Base-by-base conservation (phyloP, 306 rosid species). In the Castanea mollissima region DNA sequence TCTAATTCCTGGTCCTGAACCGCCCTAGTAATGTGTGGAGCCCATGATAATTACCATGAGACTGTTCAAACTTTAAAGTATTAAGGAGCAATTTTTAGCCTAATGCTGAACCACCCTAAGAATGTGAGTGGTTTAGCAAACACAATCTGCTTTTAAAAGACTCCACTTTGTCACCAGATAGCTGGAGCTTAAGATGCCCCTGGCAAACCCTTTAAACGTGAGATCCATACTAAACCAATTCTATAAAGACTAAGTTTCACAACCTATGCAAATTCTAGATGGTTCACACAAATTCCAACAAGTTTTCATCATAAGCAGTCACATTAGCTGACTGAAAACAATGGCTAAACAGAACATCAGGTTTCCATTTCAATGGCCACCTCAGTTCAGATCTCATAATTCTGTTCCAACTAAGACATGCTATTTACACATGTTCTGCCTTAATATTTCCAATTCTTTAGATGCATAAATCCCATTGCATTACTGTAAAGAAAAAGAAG, bases 401-500 rank as follows among this genome's bases (percentile, higher is more conserved):
- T 64, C 10, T 32, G 19, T 16, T 29, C 54, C 29, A 51, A n/a
- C 4, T 31, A n/a, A 64, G 49, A 49, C 46, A 70, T 62, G 46
- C 44, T 49, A 80, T 44, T 69, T 6, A 57, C 35, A 55, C 25
- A 59, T 54, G 23, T 21, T 68, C 73, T 68, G 74, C 46, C 73
- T 72, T 55, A 71, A 77, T 19, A 35, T 35, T 34, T 34, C 51
- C 21, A 67, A 7, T 59, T 23, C 72, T 32, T 67, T 19, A 67
- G 14, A 67, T 19, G 5, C 27, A 67, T 6, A 67, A 19, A 16
- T 67, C 51, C 72, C 19, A 34, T 78, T 58, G 29, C 20, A 16
- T 54, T n/a, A 38, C 68, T 29, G 56, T 4, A 77, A 64, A 70
- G 32, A 29, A 70, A 57, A 81, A 32, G 56, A 73, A 27, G 63